Percentiles rank a stretch among this genome's conserved stretches.
These are phyloP conservation scores for Cladosporium sp. DNA, from an alignment of 2,329 filamentous ascomycete species.

Conservation along the genomic window DNA sequence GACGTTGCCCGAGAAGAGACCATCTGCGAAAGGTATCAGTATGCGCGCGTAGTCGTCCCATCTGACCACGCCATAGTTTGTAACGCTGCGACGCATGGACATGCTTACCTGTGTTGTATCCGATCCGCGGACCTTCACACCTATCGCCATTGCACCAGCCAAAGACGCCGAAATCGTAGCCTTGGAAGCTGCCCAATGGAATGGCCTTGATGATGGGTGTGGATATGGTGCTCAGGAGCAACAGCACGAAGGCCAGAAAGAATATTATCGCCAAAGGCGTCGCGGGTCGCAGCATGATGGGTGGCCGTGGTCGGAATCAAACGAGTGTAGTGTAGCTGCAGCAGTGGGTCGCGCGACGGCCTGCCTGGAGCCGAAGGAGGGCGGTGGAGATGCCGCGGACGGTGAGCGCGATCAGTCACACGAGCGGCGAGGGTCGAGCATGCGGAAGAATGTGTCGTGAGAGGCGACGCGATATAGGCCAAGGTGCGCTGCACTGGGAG, in stretches of 20 bases:
- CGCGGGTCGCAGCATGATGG: conserved; percentile 77
- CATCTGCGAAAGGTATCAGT: conserved; percentile 34
- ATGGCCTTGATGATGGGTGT: conserved; percentile 84
- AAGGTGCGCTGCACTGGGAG: not conserved
- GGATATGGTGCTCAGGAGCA: conserved; percentile 84
- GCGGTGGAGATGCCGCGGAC: not conserved
- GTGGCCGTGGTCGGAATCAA: conserved; percentile 3
- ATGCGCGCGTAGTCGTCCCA: not conserved
- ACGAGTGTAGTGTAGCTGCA: conserved; percentile 14
- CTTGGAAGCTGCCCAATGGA: conserved; percentile 71
- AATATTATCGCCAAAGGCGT: conserved; percentile 86
- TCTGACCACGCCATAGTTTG: no score
- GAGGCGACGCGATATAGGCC: not conserved
- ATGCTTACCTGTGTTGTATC: conserved; percentile 75
- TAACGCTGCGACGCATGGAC: not conserved
- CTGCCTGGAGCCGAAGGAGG: not conserved
- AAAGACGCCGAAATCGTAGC: conserved; percentile 85
- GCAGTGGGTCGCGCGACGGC: not conserved
- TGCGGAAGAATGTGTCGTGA: not conserved
- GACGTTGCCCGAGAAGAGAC: conserved; percentile 43
- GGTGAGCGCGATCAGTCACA: not conserved
- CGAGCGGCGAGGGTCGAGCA: not conserved
- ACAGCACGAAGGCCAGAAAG: conserved; percentile 75
- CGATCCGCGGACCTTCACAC: conserved; percentile 74
- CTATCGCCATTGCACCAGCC: conserved; percentile 68